Conservation (phyloP, 2,329 filamentous ascomycete species). For the Talaromyces sp. region DNA sequence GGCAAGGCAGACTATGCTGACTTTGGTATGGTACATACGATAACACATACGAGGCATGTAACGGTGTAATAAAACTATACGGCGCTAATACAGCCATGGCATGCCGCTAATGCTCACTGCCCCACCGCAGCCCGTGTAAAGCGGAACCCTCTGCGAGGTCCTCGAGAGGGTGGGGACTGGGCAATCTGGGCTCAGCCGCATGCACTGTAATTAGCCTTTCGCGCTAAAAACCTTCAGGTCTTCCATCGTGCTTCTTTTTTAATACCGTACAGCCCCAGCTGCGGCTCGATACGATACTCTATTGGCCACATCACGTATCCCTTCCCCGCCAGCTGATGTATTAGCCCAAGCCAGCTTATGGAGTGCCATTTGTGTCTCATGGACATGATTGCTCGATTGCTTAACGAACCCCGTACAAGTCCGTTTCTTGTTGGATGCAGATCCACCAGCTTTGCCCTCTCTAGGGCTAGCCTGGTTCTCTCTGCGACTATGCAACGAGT, state of each 20-base stretch:
- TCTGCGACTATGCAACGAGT: slow-evolving; percentile 2
- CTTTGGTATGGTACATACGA: not conserved
- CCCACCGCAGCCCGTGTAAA: slow-evolving; percentile 7
- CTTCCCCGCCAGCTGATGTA: slow-evolving; percentile 8
- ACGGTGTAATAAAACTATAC: not conserved
- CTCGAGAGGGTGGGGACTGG: not conserved
- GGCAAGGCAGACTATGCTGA: slow-evolving; percentile 1
- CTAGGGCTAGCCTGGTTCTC: not conserved
- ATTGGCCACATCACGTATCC: slow-evolving; percentile 6
- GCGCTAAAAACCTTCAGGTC: slow-evolving; percentile 6
- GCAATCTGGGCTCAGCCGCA: slow-evolving; percentile 17
- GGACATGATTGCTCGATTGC: not conserved
- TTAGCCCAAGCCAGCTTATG: slow-evolving; percentile 1
- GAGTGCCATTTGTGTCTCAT: slow-evolving; percentile 2
- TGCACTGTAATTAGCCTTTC: slow-evolving; percentile 6
- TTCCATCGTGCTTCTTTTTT: slow-evolving; percentile 15
- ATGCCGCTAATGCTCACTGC: not conserved
- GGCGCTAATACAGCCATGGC: not conserved
- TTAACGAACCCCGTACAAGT: not conserved
- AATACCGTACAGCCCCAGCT: slow-evolving; percentile 13
- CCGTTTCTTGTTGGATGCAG: not conserved
- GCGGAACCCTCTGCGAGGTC: not conserved
- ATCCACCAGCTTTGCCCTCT: slow-evolving; percentile 8
- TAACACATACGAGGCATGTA: slow-evolving; percentile 4
- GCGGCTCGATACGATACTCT: not conserved